Evolutionary conservation across 495 filamentous ascomycete species (phyloP), one percentile per base, ranked within the genome.

Genomic region (Xylaria acuta): DNA sequence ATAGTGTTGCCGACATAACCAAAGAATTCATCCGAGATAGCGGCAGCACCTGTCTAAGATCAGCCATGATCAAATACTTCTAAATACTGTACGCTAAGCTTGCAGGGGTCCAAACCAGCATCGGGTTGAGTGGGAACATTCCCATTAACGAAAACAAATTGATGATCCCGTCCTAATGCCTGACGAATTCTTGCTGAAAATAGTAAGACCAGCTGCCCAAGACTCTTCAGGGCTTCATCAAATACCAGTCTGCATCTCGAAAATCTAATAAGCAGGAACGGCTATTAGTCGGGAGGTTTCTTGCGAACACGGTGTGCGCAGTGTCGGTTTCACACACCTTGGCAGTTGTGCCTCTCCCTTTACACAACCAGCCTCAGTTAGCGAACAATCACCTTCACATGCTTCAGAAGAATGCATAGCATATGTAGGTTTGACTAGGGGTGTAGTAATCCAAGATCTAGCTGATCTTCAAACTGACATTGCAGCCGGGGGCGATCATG

Each of bases 101-200:
- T n/a, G 66, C 56, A 30, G 64, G 59, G 64, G 40, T 16, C 54
- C 71, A 18, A 69, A 77, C 75, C 75, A 12, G 72, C 54, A 59
- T 75, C 71, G 12, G 77, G 75, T 16, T 75, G 68, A 5, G 77
- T 75, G 36, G 71, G 53, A 41, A 79, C 70, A 36, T 66, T 74
- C 51, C 76, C 77, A 56, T 78, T 70, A 1, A 72, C 72, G 63
- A 79, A 79, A 27, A 79, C 64, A 70, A 79, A 79, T 53, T 79
- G 74, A 53, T 79, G 76, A 51, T 73, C 70, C 16, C 71, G 69
- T 22, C 68, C 77, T 14, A 77, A 74, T 54, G 75, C 75, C 58
- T 75, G 68, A 27, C 74, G 71, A 54, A 79, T 75, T 69, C 75
- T 72, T 67, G 68, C 73, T 73, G 22, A 27, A 27, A 63, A 40